Percentiles rank a stretch among this genome's conserved stretches.
phyloP scores from a whole-genome alignment of 139 green algal species.

The Coelastrella sp. region DNA sequence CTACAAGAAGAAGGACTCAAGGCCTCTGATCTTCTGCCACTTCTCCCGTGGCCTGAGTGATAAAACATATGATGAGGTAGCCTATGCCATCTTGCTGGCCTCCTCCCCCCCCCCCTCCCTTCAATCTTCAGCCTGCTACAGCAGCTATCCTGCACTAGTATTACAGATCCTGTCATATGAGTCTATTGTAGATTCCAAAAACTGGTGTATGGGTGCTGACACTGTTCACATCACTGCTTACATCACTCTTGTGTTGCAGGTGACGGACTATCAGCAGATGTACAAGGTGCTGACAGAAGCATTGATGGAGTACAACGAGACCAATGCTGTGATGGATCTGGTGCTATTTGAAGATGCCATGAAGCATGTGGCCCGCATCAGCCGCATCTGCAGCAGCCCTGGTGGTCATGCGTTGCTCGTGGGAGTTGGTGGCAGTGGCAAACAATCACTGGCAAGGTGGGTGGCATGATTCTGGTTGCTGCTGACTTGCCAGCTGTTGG shows the following conservation, averaged over 20 bases:
- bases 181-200: background rate
- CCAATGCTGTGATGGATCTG: conserved; percentile 91
- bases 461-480: background rate
- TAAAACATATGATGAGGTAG: conserved; percentile 80
- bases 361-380: conserved; percentile 92
- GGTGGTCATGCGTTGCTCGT: conserved; percentile 91
- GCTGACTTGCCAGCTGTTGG: background rate
- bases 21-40: conserved; percentile 90
- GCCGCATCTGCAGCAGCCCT: conserved; percentile 84
- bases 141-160: background rate
- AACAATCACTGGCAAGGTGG: conserved; percentile 72
- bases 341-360: conserved; percentile 95
- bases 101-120: too few relatives aligned
- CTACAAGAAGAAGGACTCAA: conserved; percentile 85
- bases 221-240: background rate
- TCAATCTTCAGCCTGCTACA: too few relatives aligned
- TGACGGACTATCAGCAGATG: conserved; percentile 70
- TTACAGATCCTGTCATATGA: background rate
- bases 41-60: conserved; percentile 84
- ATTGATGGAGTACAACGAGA: conserved; percentile 92
- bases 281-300: conserved; percentile 86
- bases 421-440: conserved; percentile 88
- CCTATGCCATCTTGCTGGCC: background rate
- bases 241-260: conserved; percentile 43
- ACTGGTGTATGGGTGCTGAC: background rate